phyloP scores from a whole-genome alignment of 768 basidiomycete species.

The Suillus tomentosus region DNA sequence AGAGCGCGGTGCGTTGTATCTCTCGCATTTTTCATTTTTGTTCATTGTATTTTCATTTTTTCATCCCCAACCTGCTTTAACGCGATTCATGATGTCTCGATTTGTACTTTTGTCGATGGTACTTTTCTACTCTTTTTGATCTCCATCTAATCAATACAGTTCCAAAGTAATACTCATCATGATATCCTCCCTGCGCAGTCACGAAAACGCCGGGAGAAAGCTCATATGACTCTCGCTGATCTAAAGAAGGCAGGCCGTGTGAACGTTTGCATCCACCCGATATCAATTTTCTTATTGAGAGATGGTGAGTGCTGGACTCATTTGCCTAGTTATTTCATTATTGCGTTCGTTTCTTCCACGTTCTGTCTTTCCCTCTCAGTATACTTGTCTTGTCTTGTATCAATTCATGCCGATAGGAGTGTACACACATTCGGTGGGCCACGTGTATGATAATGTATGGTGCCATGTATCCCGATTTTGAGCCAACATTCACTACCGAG shows the following conservation, averaged over 20 bases:
- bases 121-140: not conserved
- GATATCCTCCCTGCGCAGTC: constrained; percentile 1
- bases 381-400: not conserved
- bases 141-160: not conserved
- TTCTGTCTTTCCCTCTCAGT: not conserved
- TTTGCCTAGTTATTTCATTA: not conserved
- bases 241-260: constrained; percentile 59
- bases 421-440: not conserved
- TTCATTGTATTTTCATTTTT: not conserved
- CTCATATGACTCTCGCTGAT: constrained; percentile 23
- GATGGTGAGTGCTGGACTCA: constrained; percentile 47
- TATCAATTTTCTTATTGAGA: constrained; percentile 69
- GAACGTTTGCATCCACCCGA: constrained; percentile 57
- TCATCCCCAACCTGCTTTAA: not conserved
- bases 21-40: not conserved
- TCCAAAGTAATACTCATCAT: not conserved
- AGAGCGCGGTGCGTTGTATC: constrained; percentile 14
- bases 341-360: not conserved
- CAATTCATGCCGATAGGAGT: not conserved
- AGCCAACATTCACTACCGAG: not conserved
- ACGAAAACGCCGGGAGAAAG: constrained; percentile 16
- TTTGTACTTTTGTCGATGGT: not conserved
- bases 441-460: not conserved
- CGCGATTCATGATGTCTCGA: not conserved
- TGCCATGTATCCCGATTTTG: not conserved